A percentile compares a stretch with the other conserved stretches of the same genome.
Evolutionary conservation across 2,329 filamentous ascomycete genomes (phyloP).

Genomic region (Thelonectria discophora): DNA sequence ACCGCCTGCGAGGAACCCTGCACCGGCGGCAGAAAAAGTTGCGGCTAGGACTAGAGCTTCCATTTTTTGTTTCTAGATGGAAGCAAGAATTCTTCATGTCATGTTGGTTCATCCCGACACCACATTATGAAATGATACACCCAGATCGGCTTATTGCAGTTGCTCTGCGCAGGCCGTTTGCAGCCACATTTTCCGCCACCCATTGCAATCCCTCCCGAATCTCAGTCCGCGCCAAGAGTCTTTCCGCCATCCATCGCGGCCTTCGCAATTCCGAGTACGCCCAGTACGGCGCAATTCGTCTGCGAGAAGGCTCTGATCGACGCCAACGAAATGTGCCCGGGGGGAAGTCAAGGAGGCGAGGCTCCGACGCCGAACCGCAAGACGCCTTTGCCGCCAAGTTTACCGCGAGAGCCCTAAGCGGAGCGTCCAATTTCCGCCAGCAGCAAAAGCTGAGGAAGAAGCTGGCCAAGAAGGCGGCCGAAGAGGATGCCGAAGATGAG

Average conservation of each 20-base stretch:
- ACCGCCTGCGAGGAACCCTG: constrained; percentile 34
- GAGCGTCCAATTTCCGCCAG: constrained; percentile 43
- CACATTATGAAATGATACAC: constrained; percentile 43
- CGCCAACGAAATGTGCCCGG: constrained; percentile 8
- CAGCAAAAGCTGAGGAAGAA: constrained; percentile 62
- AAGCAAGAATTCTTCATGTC: constrained; percentile 8
- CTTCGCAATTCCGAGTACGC: constrained; percentile 61
- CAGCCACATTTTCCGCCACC: constrained; percentile 11
- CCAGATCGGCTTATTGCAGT: constrained; percentile 34
- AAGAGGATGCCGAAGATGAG: constrained; percentile 46
- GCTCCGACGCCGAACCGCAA: constrained; percentile 17
- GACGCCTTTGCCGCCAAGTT: constrained; percentile 35
- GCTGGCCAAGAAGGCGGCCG: constrained; percentile 55
- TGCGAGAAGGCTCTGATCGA: constrained; percentile 10
- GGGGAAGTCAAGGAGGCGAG: not conserved
- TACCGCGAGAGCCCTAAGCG: constrained; percentile 44
- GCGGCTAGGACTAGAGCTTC: constrained; percentile 27
- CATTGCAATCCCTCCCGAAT: constrained; percentile 27
- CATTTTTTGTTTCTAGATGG: constrained; percentile 11
- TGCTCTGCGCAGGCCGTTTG: constrained; percentile 35
- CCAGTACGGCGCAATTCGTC: constrained; percentile 38
- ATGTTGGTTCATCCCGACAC: constrained; percentile 11
- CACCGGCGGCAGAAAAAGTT: constrained; percentile 43
- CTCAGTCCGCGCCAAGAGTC: constrained; percentile 45
- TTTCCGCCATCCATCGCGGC: constrained; percentile 76